Conservation (phyloP, 2,329 filamentous ascomycete species). For the Macrophomina phaseolina region DNA sequence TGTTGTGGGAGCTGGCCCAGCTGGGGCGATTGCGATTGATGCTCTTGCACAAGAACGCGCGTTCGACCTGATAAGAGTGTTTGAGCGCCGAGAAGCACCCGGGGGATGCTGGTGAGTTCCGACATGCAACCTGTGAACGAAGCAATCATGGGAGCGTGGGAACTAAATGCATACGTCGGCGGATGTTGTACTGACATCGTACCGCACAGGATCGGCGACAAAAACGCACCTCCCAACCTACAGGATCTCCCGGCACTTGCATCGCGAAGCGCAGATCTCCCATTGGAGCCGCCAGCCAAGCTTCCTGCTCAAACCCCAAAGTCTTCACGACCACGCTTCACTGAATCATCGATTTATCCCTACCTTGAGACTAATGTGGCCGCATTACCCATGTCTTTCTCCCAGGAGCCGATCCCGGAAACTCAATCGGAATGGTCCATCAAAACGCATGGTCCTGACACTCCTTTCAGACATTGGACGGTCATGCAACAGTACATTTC, state of each 20-base stretch:
- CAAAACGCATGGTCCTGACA: constrained; percentile 59
- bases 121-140: background rate
- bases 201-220: constrained; percentile 32
- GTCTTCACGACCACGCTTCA: constrained; percentile 55
- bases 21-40: constrained; percentile 66
- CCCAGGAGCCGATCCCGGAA: constrained; percentile 60
- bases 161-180: too few relatives aligned
- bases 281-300: constrained; percentile 53
- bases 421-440: constrained; percentile 50
- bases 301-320: constrained; percentile 56
- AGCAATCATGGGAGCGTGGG: too few relatives aligned
- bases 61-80: constrained; percentile 66
- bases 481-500: constrained; percentile 63
- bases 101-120: constrained; percentile 64
- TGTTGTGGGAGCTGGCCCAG: constrained; percentile 66
- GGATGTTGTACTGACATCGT: background rate
- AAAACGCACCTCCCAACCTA: constrained; percentile 46
- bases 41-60: constrained; percentile 63
- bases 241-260: constrained; percentile 54
- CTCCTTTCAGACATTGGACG: constrained; percentile 67
- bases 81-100: constrained; percentile 64
- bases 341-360: constrained; percentile 66
- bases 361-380: constrained; percentile 71
- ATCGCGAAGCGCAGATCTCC: constrained; percentile 56
- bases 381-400: constrained; percentile 64